Evolutionary conservation across 2,329 filamentous ascomycete species (phyloP).

Genomic region (Diaporthe australafricana): DNA sequence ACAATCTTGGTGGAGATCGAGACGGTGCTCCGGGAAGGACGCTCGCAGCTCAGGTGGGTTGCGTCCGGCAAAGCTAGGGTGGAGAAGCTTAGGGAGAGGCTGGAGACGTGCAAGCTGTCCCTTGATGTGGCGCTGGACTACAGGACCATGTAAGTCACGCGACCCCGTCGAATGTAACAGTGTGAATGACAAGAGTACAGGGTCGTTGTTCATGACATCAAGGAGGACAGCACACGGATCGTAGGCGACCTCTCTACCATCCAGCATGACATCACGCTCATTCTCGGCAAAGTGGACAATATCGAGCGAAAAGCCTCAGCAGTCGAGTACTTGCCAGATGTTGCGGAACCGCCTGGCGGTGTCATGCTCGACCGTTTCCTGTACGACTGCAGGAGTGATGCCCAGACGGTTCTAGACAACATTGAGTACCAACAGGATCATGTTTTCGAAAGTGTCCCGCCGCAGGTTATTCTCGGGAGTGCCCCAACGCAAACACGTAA

Average conservation of each 20-base stretch:
- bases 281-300: slow-evolving; percentile 2
- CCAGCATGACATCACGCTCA: not conserved
- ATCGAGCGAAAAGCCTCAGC: not conserved
- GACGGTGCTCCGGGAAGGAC: not conserved
- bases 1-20: not conserved
- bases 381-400: slow-evolving; percentile 5
- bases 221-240: slow-evolving; percentile 6
- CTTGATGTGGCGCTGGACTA: slow-evolving; percentile 20
- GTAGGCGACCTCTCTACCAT: not conserved
- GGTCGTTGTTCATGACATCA: slow-evolving; percentile 12
- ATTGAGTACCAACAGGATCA: slow-evolving; percentile 10
- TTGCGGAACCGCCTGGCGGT: not conserved
- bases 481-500: no score
- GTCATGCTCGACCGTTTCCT: slow-evolving; percentile 13
- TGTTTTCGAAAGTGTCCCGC: not conserved
- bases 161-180: not conserved
- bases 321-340: not conserved
- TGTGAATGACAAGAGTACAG: not conserved
- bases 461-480: no score
- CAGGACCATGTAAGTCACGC: not conserved
- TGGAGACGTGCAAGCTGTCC: not conserved
- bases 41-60: not conserved
- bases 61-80: not conserved
- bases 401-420: slow-evolving; percentile 10
- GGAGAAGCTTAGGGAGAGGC: slow-evolving; percentile 2